Conservation (phyloP, 2,329 filamentous ascomycete genomes). For the Sphaerulina musiva region DNA sequence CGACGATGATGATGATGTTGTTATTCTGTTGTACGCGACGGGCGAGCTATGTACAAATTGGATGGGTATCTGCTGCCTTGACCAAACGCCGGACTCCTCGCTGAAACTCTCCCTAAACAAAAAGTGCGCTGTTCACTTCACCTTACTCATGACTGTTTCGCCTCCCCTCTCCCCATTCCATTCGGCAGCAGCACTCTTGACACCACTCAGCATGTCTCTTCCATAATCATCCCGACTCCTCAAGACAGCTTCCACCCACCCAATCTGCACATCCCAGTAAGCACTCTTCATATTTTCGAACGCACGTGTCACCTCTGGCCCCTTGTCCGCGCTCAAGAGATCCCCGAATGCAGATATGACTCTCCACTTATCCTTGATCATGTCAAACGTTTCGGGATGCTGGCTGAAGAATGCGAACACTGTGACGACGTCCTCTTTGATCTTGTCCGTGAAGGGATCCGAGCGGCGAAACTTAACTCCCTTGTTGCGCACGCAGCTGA, state of each 20-base stretch:
- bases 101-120: not conserved
- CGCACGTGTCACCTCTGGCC: conserved; percentile 63
- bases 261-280: conserved; percentile 92
- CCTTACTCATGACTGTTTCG: conserved; percentile 92
- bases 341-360: conserved; percentile 78
- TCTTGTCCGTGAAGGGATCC: conserved; percentile 86
- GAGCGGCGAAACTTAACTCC: conserved; percentile 78
- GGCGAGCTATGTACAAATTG: conserved; percentile 17
- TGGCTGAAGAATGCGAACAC: conserved; percentile 83
- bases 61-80: conserved; percentile 23
- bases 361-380: conserved; percentile 87
- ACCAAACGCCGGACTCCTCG: conserved; percentile 28
- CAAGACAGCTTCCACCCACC: conserved; percentile 91
- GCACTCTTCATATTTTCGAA: conserved; percentile 76
- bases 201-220: conserved; percentile 74
- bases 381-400: conserved; percentile 59
- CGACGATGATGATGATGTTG: not conserved
- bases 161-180: conserved; percentile 70
- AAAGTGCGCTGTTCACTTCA: conserved; percentile 36
- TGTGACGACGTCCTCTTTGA: conserved; percentile 85
- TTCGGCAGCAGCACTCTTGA: conserved; percentile 84
- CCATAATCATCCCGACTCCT: conserved; percentile 89
- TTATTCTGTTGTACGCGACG: conserved; percentile 37
- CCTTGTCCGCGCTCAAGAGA: conserved; percentile 68
- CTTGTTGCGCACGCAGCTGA: conserved; percentile 79